Evolutionary conservation across 2,329 filamentous ascomycete genomes (phyloP), one percentile per base, ranked within the genome.

Genomic region (Cytospora chrysosperma): DNA sequence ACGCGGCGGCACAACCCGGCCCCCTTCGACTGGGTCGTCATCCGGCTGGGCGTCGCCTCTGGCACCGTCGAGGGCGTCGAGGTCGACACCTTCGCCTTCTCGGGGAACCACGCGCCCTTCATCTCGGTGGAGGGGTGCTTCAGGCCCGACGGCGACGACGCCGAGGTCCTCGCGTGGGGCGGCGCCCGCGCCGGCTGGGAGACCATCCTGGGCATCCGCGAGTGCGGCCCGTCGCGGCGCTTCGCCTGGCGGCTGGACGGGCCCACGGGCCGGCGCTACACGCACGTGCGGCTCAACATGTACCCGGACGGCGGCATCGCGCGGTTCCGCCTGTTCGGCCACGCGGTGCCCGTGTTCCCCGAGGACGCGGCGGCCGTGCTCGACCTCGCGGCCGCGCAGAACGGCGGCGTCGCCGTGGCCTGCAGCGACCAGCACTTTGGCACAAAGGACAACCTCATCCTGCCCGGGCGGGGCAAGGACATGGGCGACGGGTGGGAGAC

Each of bases 401-500:
- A 93, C 74, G 91, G 91, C 50, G 91, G 86, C 37, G 85, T 93
- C 28, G 91, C 90, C 43, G 79, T 92, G 10, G 83, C 85, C 1
- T 93, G 90, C 79, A 92, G 87, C 65, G 91, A 95, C 75, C 88
- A 95, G 77, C 91, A 95, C 76, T 96, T 93, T 71, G 90, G 91
- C 65, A 90, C 87, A 43, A 92, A 90, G 74, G 87, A 91, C 72
- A 93, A 94, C 76, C 79, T 94, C 37, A 82, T 93, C n/a, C 80
- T 93, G 4, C 91, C 91, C 0, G 90, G 90, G 2, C 82, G 91
- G 28, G 91, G 91, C 50, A 87, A 88, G 74, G 90, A 95, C 76
- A 95, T 95, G 91, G 89, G 91, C 57, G 91, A 94, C 73, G 92
- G 91, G 9, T 95, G 92, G 91, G 91, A 95, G 77, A 95, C 91